These are phyloP conservation scores for Stygiomarasmius scandens DNA, from an alignment of 1,284 basidiomycete genomes.

Conservation along the genomic window DNA sequence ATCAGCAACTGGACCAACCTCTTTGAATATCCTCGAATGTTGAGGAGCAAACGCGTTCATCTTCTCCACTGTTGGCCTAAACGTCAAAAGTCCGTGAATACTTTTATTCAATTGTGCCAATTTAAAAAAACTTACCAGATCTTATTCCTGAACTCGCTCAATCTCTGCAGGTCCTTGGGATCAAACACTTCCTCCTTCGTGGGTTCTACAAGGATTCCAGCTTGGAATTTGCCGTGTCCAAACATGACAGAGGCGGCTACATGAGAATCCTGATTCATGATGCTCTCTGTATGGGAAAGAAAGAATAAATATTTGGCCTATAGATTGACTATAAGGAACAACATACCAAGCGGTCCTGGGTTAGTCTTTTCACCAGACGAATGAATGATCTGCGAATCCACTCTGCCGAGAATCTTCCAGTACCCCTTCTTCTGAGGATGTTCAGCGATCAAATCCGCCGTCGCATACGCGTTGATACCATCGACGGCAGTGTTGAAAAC, in stretches of 20 bases:
- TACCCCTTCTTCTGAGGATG: constrained; percentile 41
- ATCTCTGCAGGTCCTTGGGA: constrained; percentile 3
- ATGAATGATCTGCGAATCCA: constrained; percentile 56
- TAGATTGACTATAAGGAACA: neutral
- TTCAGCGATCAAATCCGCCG: constrained; percentile 44
- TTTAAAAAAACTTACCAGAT: constrained; percentile 27
- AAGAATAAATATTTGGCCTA: neutral
- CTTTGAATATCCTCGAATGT: constrained; percentile 43
- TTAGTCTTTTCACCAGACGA: constrained; percentile 54
- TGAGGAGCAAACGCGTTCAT: constrained; percentile 43
- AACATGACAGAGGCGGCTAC: constrained; percentile 32
- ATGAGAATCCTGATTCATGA: constrained; percentile 27
- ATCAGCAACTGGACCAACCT: constrained; percentile 24
- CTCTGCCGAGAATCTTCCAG: constrained; percentile 48
- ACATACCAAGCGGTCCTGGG: constrained; percentile 36
- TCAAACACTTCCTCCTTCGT: constrained; percentile 21
- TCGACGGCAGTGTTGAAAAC: constrained; percentile 24
- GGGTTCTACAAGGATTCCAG: constrained; percentile 34
- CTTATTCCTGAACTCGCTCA: constrained; percentile 26
- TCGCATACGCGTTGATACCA: constrained; percentile 30
- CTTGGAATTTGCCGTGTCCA: constrained; percentile 30
- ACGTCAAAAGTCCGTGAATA: neutral
- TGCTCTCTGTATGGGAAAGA: constrained; percentile 20
- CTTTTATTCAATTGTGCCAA: neutral
- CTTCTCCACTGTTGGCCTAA: constrained; percentile 38